Base-by-base conservation (phyloP, 805 yeast species). In the Lachancea sp. region DNA sequence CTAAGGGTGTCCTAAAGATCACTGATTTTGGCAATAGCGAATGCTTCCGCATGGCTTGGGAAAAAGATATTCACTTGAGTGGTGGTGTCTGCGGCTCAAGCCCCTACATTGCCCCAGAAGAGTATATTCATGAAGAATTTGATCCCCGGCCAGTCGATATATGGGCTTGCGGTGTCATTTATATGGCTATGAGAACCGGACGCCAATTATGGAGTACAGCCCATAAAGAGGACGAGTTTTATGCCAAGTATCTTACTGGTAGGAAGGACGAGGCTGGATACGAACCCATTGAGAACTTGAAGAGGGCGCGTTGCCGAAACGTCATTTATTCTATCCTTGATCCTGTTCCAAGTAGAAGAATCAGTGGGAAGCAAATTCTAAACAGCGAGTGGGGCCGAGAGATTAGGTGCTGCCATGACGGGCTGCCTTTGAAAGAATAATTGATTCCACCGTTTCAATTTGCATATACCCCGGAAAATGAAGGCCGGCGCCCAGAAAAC, bases 371-470 rank as follows among this genome's bases (percentile, higher is more conserved):
- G 51, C 97, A 90, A 63, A 77, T 89, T 20, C 68, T 92, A 57
- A 88, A 83, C 56, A 81, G 92, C 59, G 97, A 92, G 62, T 90
- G 97, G 97, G 95, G 95, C 0, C 69, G 97, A 44, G 94, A 86
- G 58, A 88, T 90, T 47, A 72, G 67, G 43, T 79, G 85, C 20
- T 88, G 96, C 60, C 78, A 74, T 25, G 83, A 84, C 18, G 89
- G 84, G 11, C 52, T 44, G 41, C 46, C 54, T 13, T 24, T 39
- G 21, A 45, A 43, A 36, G 49, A 34, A 38, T 17, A 18, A 18
- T 12, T 3, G 20, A 3, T 3, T 7, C 15, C 16, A 17, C 23
- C 34, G 15, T 28, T 19, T 20, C 23, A 19, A 15, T 26, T 28
- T 36, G 30, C 25, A 20, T 36, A 25, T 22, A 28, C 20, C 21